A percentile compares a stretch with the other conserved stretches of the same genome.
phyloP scores from a whole-genome alignment of 768 basidiomycete genomes.

The Suillus ampliporus region DNA sequence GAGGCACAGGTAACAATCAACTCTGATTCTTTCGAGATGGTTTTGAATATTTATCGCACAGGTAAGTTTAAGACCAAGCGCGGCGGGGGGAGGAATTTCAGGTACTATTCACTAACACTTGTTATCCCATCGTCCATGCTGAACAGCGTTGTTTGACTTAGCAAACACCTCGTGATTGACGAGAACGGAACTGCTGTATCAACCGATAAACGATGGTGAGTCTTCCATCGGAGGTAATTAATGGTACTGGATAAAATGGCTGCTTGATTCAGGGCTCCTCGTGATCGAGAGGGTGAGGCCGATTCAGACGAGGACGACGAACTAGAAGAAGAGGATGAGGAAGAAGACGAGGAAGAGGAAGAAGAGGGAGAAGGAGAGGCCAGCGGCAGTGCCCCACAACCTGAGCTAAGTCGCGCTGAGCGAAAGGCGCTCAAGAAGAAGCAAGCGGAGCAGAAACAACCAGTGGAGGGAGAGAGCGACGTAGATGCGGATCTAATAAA shows the following conservation, averaged over 20 bases:
- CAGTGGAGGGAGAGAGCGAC: conserved; percentile 54
- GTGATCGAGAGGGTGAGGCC: conserved; percentile 46
- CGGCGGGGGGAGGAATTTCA: conserved; percentile 88
- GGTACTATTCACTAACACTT: conserved; percentile 44
- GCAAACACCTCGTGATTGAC: conserved; percentile 66
- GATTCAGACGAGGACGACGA: conserved; percentile 46
- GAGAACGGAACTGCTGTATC: conserved; percentile 59
- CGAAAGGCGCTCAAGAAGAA: conserved; percentile 86
- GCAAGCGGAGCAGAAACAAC: conserved; percentile 51
- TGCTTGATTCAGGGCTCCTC: conserved; percentile 38
- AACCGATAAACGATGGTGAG: conserved; percentile 52
- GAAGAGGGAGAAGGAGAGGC: conserved; percentile 41
- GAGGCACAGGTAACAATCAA: conserved; percentile 32
- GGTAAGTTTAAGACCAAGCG: conserved; percentile 89
- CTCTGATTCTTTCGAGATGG: neutral
- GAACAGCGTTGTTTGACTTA: conserved; percentile 33
- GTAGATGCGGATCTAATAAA: conserved; percentile 78
- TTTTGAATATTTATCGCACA: conserved; percentile 23
- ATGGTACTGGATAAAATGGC: neutral
- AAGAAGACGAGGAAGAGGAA: conserved; percentile 51
- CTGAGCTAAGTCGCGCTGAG: conserved; percentile 73
- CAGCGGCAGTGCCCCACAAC: conserved; percentile 39
- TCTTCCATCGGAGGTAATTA: conserved; percentile 15
- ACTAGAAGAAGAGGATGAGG: conserved; percentile 47
- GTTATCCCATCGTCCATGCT: conserved; percentile 10